Base-by-base conservation (phyloP, 148 eudicot species). In the Rhododendron mucronatum region DNA sequence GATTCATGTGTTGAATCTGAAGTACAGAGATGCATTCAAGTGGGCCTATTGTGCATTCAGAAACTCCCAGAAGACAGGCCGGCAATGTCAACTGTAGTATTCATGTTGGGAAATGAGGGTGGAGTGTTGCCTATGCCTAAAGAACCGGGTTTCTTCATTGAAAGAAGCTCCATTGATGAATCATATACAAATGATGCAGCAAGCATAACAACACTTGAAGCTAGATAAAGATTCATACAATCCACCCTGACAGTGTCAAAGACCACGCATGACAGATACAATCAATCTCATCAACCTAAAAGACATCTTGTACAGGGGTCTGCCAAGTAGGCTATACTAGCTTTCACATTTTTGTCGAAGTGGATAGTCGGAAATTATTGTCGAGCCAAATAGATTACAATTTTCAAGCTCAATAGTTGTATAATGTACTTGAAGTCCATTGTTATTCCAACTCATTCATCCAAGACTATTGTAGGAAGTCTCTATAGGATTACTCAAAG, bases 31-130 rank as follows among this genome's bases (percentile, higher is more conserved):
- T 57, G 87, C 28, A 48, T 80, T 80, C 82, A 80, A 48, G 82
- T 80, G 35, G 63, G 63, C 11, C 84, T 89, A 7, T 84, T 89
- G 18, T 89, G 90, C 18, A 87, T 89, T n/a, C 90, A 89, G 50
- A 78, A 76, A 39, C 18, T 75, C 57, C 83, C 85, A 7, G 83
- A 84, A 57, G 88, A 89, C 39, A 81, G 90, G 71, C 89, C 90
- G 0, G 79, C 3, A 3, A 89, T 89, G 90, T 76, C 89, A 1
- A 7, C 15, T 7, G 87, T 85, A 20, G 50, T 89, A 12, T 16
- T n/a, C 15, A 84, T 87, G 89, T 82, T 89, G 80, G 65, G 71
- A 5, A 75, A 33, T 16, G 87, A 89, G 16, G 9, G 28, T 35
- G 63, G 28, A 33, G 23, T 87, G 78, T 61, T 82, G 37, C 63